A percentile compares a stretch with the other conserved stretches of the same genome.
Conservation (phyloP, 352 stramenopile genomes). For the Globisporangium radiosum region DNA sequence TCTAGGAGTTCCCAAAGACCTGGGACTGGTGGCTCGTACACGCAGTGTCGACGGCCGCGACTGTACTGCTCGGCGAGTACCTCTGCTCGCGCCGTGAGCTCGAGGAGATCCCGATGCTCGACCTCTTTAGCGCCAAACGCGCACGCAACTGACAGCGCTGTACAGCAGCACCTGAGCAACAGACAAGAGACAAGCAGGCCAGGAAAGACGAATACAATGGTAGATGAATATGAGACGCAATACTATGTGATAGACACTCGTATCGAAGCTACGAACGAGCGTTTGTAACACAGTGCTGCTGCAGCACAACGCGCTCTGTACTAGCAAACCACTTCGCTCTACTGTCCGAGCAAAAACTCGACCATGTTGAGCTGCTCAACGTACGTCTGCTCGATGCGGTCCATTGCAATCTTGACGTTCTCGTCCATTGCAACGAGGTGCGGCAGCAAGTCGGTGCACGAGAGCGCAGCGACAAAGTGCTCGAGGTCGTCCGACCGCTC, state of each 20-base stretch:
- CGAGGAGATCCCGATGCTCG: constrained; percentile 85
- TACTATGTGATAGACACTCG: no score
- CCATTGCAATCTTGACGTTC: constrained; percentile 49
- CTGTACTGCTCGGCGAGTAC: constrained; percentile 84
- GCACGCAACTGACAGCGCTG: constrained; percentile 33
- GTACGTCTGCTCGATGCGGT: constrained; percentile 68
- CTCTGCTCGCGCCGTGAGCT: constrained; percentile 82
- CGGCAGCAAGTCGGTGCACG: constrained; percentile 41
- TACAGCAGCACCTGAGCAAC: background rate
- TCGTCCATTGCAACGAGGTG: constrained; percentile 48
- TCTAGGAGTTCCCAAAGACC: constrained; percentile 72
- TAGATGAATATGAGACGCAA: no score
- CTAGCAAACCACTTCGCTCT: background rate
- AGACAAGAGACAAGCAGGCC: constrained; percentile 1
- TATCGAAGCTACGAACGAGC: background rate
- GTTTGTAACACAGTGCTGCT: background rate
- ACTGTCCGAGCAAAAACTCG: constrained; percentile 40
- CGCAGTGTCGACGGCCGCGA: constrained; percentile 51
- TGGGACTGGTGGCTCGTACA: constrained; percentile 89
- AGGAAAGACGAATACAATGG: background rate
- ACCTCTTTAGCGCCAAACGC: constrained; percentile 66
- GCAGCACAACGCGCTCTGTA: no score
- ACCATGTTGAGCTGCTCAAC: constrained; percentile 65
- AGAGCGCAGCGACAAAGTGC: constrained; percentile 63
- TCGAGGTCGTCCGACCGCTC: constrained; percentile 69